These are phyloP conservation scores for Licmophora abbreviata DNA, from an alignment of 108 stramenopile genomes.

Conservation along the genomic window DNA sequence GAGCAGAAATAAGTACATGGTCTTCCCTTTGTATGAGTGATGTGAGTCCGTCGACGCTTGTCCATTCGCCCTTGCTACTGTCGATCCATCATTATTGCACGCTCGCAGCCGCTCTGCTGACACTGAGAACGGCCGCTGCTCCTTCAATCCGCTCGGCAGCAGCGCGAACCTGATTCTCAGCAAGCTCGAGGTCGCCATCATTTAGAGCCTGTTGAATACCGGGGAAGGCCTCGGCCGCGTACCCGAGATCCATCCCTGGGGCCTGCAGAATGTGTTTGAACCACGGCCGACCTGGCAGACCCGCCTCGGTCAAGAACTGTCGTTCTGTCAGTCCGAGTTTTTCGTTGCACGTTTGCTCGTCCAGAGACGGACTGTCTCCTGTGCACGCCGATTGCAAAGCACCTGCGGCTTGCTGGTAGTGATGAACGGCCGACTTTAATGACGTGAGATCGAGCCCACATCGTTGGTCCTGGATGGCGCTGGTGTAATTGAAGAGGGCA, in stretches of 20 bases:
- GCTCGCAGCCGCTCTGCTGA: too few relatives aligned
- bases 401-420: constrained; percentile 3
- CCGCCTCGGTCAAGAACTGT: constrained; percentile 29
- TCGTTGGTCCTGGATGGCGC: constrained; percentile 9
- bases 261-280: constrained; percentile 63
- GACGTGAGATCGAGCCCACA: constrained; percentile 1
- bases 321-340: constrained; percentile 44
- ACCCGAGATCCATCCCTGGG: constrained; percentile 57
- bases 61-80: too few relatives aligned
- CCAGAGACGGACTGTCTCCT: background rate
- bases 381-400: background rate
- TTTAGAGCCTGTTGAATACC: constrained; percentile 56
- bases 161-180: constrained; percentile 27
- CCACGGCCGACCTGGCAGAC: constrained; percentile 46
- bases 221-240: constrained; percentile 57
- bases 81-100: too few relatives aligned
- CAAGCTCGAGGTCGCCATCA: constrained; percentile 30
- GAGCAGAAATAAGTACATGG: too few relatives aligned
- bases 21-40: too few relatives aligned
- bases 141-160: constrained; percentile 11
- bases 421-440: constrained; percentile 5
- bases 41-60: too few relatives aligned
- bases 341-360: constrained; percentile 26
- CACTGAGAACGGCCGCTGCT: constrained; percentile 18
- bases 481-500: constrained; percentile 33